These are phyloP conservation scores for Sherardia arvensis DNA, from an alignment of 257 asterid species.

Conservation along the genomic window DNA sequence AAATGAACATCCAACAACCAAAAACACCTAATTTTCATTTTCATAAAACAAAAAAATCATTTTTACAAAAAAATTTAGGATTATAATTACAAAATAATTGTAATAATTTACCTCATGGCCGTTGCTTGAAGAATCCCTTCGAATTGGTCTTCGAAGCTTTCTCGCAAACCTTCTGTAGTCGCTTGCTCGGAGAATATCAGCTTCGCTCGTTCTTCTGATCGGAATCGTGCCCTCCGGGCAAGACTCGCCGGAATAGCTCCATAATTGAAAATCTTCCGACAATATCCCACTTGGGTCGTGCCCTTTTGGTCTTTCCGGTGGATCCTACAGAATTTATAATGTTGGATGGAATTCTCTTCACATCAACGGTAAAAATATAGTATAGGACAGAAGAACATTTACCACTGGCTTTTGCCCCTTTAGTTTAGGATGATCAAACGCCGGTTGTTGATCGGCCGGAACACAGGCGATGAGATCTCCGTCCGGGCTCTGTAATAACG, in stretches of 20 bases:
- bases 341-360: not conserved
- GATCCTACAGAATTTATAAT: slow-evolving; percentile 44
- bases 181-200: slow-evolving; percentile 60
- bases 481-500: slow-evolving; percentile 80
- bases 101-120: slow-evolving; percentile 84
- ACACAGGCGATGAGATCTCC: slow-evolving; percentile 91
- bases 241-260: slow-evolving; percentile 62
- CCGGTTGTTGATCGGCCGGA: slow-evolving; percentile 64
- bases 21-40: slow-evolving; percentile 3
- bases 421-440: slow-evolving; percentile 80
- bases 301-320: slow-evolving; percentile 73
- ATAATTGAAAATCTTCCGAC: slow-evolving; percentile 54
- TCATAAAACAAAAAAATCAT: not conserved
- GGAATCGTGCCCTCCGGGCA: slow-evolving; percentile 85
- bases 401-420: slow-evolving; percentile 83
- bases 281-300: slow-evolving; percentile 22
- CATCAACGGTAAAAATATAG: not conserved
- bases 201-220: slow-evolving; percentile 61
- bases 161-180: slow-evolving; percentile 43
- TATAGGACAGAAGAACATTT: not conserved
- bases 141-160: slow-evolving; percentile 34
- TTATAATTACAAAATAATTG: no score
- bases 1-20: slow-evolving; percentile 4
- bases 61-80: no score
- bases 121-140: slow-evolving; percentile 59